phyloP scores from a whole-genome alignment of 805 yeast genomes.

The Wickerhamomyces mucosus region DNA sequence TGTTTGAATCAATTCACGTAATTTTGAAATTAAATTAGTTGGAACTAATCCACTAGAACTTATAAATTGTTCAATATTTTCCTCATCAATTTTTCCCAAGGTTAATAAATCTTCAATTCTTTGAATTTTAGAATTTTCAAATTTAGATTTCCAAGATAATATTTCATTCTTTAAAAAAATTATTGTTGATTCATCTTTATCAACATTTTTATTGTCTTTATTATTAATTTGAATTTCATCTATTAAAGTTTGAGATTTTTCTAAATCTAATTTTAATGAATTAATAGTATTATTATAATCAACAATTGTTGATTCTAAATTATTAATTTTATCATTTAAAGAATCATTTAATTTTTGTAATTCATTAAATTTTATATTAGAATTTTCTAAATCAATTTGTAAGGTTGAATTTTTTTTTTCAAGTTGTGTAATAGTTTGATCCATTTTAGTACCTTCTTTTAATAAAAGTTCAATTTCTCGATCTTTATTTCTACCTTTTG shows the following conservation, averaged over 20 bases:
- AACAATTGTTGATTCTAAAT: slow-evolving; percentile 13
- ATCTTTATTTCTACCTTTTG: slow-evolving; percentile 24
- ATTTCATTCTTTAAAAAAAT: slow-evolving; percentile 28
- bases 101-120: slow-evolving; percentile 21
- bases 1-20: slow-evolving; percentile 40
- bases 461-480: slow-evolving; percentile 35
- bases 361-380: slow-evolving; percentile 14
- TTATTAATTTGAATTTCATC: slow-evolving; percentile 1
- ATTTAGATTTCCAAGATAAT: slow-evolving; percentile 40
- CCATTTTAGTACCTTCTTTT: slow-evolving; percentile 42
- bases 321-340: slow-evolving; percentile 11
- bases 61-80: slow-evolving; percentile 23
- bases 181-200: slow-evolving; percentile 21
- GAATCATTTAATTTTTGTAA: slow-evolving; percentile 14
- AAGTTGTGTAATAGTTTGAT: slow-evolving; percentile 29
- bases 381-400: slow-evolving; percentile 19
- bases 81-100: slow-evolving; percentile 13
- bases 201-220: background rate
- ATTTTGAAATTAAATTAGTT: slow-evolving; percentile 30
- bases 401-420: slow-evolving; percentile 22
- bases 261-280: no score
- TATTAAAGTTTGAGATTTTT: background rate
- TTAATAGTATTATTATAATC: slow-evolving; percentile 5
- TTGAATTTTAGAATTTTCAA: slow-evolving; percentile 35
- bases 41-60: slow-evolving; percentile 38